Conservation (phyloP, 768 basidiomycete species). For the Boletus rubroflammeus region DNA sequence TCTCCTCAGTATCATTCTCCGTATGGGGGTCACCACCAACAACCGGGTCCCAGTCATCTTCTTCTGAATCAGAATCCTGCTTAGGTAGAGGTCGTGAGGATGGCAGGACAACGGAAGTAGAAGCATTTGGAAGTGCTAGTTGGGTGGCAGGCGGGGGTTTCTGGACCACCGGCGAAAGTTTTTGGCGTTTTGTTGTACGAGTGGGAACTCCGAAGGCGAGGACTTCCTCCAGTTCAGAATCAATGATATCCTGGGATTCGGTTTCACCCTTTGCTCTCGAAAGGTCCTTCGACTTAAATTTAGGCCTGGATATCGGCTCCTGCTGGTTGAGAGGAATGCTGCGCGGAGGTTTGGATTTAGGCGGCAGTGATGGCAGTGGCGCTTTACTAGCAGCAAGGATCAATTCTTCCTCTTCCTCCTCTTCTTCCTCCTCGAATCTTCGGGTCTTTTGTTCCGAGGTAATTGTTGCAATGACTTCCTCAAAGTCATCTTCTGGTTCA, state of each 20-base stretch:
- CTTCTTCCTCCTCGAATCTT: slow-evolving; percentile 25
- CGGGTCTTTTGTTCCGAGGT: slow-evolving; percentile 30
- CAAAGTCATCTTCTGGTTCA: slow-evolving; percentile 44
- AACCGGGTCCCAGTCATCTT: slow-evolving; percentile 53
- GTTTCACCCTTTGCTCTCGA: slow-evolving; percentile 23
- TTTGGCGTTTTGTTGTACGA: slow-evolving; percentile 34
- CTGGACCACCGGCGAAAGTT: slow-evolving; percentile 18
- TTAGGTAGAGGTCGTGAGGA: slow-evolving; percentile 27
- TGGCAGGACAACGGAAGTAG: slow-evolving; percentile 31
- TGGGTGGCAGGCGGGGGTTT: slow-evolving; percentile 16
- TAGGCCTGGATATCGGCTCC: slow-evolving; percentile 23
- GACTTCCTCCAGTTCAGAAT: slow-evolving; percentile 41
- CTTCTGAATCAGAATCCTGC: slow-evolving; percentile 43
- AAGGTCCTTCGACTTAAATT: slow-evolving; percentile 23
- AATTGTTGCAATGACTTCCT: slow-evolving; percentile 36
- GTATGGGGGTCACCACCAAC: slow-evolving; percentile 19
- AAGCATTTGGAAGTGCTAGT: slow-evolving; percentile 39
- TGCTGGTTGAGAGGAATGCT: slow-evolving; percentile 22
- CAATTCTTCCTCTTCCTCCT: slow-evolving; percentile 33
- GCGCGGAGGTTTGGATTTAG: slow-evolving; percentile 33
- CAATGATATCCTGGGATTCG: slow-evolving; percentile 14
- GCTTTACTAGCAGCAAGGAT: slow-evolving; percentile 20
- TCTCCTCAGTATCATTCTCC: slow-evolving; percentile 33
- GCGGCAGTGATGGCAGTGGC: slow-evolving; percentile 24
- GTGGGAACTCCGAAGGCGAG: slow-evolving; percentile 49